Evolutionary conservation across 73 alveolate species (phyloP).

Genomic region (Paramecium biaurelia): DNA sequence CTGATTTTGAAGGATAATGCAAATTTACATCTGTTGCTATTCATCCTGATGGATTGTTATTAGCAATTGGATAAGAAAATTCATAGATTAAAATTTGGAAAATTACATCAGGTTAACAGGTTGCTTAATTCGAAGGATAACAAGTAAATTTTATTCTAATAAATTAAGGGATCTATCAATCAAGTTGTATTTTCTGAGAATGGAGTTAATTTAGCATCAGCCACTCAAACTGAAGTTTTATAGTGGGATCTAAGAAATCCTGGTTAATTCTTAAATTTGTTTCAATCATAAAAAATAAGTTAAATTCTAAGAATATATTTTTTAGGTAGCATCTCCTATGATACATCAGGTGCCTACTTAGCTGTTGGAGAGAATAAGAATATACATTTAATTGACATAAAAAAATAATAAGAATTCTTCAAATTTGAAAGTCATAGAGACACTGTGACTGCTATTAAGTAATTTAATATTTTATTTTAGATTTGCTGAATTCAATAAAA

Average conservation of each 20-base stretch:
- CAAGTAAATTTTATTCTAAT: no score
- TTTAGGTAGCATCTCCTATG: conserved; percentile 7
- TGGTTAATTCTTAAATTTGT: background rate
- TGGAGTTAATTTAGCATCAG: conserved; percentile 13
- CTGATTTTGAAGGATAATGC: conserved; percentile 50
- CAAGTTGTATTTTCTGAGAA: background rate
- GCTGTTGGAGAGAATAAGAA: background rate
- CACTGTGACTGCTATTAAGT: conserved; percentile 5
- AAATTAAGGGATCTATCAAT: conserved; percentile 27
- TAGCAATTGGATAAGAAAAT: conserved; percentile 55
- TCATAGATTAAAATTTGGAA: conserved; percentile 36
- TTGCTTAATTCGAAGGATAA: conserved; percentile 27
- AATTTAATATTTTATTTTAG: background rate
- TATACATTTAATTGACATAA: background rate
- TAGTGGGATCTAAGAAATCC: conserved; percentile 32
- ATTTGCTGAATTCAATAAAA: background rate
- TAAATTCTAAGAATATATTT: background rate
- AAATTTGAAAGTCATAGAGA: conserved; percentile 13
- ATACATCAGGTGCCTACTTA: background rate
- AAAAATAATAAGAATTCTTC: background rate
- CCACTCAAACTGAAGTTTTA: background rate
- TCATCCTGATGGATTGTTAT: conserved; percentile 61
- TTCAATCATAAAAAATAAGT: background rate
- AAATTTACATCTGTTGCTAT: conserved; percentile 24
- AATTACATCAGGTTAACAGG: background rate